A percentile compares a stretch with the other conserved stretches of the same genome.
phyloP scores from a whole-genome alignment of 371 early-diverging fungal species.

The Parasitella parasitica region DNA sequence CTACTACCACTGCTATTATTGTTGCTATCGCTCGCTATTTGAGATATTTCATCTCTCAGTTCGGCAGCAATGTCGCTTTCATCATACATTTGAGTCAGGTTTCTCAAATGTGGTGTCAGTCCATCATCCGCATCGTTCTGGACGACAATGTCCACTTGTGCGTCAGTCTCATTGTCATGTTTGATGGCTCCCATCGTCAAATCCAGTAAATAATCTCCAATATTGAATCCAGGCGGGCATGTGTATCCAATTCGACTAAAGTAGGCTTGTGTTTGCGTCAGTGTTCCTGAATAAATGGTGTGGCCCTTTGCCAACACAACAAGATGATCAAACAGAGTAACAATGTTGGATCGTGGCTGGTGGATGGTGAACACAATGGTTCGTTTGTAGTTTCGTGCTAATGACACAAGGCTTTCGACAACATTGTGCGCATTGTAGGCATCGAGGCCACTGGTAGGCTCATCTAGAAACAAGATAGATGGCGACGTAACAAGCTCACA shows the following conservation, averaged over 20 bases:
- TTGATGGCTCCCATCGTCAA: conserved; percentile 65
- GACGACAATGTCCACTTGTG: conserved; percentile 20
- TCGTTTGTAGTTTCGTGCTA: conserved; percentile 81
- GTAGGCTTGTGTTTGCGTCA: conserved; percentile 49
- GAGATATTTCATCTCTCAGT: conserved; percentile 25
- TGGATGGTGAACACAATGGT: conserved; percentile 95
- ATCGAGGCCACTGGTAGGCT: conserved; percentile 93
- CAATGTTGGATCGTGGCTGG: conserved; percentile 94
- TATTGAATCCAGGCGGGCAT: conserved; percentile 90
- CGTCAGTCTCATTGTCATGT: conserved; percentile 36
- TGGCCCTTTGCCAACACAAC: conserved; percentile 84
- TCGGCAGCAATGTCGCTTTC: conserved; percentile 42
- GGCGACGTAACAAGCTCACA: conserved; percentile 90
- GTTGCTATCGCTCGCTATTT: neutral
- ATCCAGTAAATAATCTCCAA: conserved; percentile 89
- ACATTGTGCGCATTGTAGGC: conserved; percentile 92
- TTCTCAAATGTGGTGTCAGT: conserved; percentile 43
- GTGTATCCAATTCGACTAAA: conserved; percentile 72
- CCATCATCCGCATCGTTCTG: conserved; percentile 21
- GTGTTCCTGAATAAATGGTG: conserved; percentile 79
- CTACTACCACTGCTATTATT: neutral
- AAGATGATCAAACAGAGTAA: conserved; percentile 85
- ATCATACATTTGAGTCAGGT: conserved; percentile 46
- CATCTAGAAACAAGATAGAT: conserved; percentile 90
- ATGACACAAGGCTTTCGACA: conserved; percentile 75